These are phyloP conservation scores for Graphilbum sp. DNA, from an alignment of 2,329 filamentous ascomycete genomes.

Conservation along the genomic window DNA sequence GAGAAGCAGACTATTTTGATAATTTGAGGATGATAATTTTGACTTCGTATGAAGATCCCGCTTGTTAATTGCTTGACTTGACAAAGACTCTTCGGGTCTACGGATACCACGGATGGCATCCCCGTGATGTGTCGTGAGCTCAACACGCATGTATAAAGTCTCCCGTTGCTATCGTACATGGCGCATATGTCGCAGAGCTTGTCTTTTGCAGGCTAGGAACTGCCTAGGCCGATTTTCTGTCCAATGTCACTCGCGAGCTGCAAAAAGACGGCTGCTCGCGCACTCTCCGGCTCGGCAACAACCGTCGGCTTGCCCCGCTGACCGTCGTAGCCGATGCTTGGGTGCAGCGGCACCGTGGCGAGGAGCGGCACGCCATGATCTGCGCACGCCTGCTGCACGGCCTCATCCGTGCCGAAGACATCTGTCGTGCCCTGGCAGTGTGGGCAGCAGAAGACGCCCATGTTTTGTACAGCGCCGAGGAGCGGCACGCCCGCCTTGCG, in stretches of 20 bases:
- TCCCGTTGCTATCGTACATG: too few relatives aligned
- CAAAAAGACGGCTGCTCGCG: slow-evolving; percentile 55
- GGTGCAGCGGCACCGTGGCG: slow-evolving; percentile 78
- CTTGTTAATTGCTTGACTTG: too few relatives aligned
- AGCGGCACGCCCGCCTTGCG: slow-evolving; percentile 66
- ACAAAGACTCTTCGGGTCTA: too few relatives aligned
- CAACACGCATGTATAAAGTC: too few relatives aligned
- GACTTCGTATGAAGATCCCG: too few relatives aligned
- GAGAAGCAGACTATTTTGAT: too few relatives aligned
- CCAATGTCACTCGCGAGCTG: slow-evolving; percentile 45
- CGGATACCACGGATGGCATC: too few relatives aligned
- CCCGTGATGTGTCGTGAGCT: too few relatives aligned
- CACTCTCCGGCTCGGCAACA: slow-evolving; percentile 65
- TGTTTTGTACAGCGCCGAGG: slow-evolving; percentile 82
- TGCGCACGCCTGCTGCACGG: slow-evolving; percentile 51
- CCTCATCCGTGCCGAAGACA: slow-evolving; percentile 55
- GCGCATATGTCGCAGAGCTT: too few relatives aligned
- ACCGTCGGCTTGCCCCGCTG: slow-evolving; percentile 81
- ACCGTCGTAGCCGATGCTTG: slow-evolving; percentile 72
- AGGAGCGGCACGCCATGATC: slow-evolving; percentile 64
- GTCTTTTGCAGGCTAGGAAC: too few relatives aligned
- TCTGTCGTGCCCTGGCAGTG: slow-evolving; percentile 58
- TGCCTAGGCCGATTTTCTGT: slow-evolving; percentile 27
- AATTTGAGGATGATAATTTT: too few relatives aligned
- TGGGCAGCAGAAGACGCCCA: slow-evolving; percentile 72